Base-by-base conservation (phyloP, 2,329 filamentous ascomycete genomes). In the Colletotrichum plurivorum region DNA sequence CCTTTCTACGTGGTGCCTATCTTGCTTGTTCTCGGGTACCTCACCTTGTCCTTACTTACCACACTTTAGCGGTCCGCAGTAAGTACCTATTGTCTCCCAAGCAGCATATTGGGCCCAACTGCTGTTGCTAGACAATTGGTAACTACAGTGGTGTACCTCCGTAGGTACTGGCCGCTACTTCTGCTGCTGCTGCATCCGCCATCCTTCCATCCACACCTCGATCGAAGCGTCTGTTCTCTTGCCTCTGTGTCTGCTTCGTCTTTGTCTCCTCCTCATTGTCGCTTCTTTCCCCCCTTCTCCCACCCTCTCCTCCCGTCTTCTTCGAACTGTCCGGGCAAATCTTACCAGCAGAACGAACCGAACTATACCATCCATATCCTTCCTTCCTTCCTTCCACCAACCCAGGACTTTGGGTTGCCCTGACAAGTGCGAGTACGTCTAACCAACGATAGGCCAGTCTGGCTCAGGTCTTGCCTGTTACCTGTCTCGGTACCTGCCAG, bases 221-320 rank as follows among this genome's bases (percentile, higher is more conserved):
- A 46, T 59, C 55, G 60, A 68, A 68, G 46, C 60, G 48, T 64
- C 65, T 41, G 41, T 56, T 52, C 54, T 45, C 36, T 15, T 49
- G 27, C 48, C 39, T 49, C 48, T 52, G 46, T 60, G 22, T 60
- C 57, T 48, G 27, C 45, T 59, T 58, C 55, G 45, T 51, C 54
- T 65, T 45, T 65, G 61, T 53, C 51, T 41, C 48, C 31, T 49
- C 22, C n/a, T 45, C 46, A 43, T 20, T 55, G 27, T 39, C 46
- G 27, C 27, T 31, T 31, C 27, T 31, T 31, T 31, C 27, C 27
- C 27, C 59, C n/a, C 22, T 27, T 27, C 5, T 25, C 22, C 45
- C 64, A 8, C 27, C 12, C 49, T 57, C 31, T 53, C 22, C 58
- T 31, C 20, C 39, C 36, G n/a, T 20, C 20, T 43, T 41, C 31